Percentiles rank a stretch among this genome's conserved stretches.
phyloP scores from a whole-genome alignment of 2,329 filamentous ascomycete genomes.

The Cercospora brassicicola region DNA sequence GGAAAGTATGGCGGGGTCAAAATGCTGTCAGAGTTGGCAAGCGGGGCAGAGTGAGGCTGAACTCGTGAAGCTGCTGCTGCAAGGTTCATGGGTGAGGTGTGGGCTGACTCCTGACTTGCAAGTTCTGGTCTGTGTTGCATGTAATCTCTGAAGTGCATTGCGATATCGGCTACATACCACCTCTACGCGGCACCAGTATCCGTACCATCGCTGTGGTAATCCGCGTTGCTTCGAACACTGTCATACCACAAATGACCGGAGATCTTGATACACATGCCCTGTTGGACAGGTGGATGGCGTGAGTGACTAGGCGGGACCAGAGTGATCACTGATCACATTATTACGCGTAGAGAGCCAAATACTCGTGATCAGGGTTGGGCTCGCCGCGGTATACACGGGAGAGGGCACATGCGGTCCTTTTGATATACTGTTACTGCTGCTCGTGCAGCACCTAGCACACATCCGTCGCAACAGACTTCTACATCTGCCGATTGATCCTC shows the following conservation, averaged over 20 bases:
- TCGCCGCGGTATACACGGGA: background rate
- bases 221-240: background rate
- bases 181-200: background rate
- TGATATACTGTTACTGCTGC: background rate
- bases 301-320: background rate
- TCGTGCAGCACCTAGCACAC: background rate
- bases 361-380: background rate
- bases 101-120: background rate
- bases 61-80: background rate
- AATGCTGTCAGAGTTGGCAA: conserved; percentile 1
- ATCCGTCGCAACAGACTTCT: background rate
- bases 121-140: background rate
- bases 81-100: background rate
- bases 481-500: background rate
- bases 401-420: background rate
- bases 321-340: background rate
- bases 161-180: background rate
- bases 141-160: background rate
- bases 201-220: background rate
- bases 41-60: conserved; percentile 15
- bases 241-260: background rate
- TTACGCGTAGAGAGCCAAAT: background rate
- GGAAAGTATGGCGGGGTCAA: background rate
- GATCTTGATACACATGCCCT: background rate
- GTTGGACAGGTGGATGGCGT: background rate